Base-by-base conservation (phyloP, 148 eudicot genomes). In the Cornus suecica region DNA sequence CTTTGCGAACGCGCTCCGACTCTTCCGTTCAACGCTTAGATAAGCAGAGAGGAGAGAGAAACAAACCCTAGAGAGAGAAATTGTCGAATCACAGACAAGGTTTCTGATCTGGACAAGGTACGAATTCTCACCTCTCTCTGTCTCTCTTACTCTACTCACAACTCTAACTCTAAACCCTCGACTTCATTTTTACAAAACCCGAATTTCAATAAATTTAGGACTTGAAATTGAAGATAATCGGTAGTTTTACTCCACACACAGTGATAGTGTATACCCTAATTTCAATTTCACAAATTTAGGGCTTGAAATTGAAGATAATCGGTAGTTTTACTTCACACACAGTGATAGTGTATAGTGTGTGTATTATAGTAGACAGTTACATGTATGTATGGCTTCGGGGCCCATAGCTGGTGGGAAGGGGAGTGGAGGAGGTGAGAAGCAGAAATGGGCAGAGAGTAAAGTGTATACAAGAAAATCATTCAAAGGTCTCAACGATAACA, bases 381-480 rank as follows among this genome's bases (percentile, higher is more conserved):
- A 65, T 80, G 60, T 48, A 80, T 80, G 78, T 48, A 80, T 80
- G 78, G 78, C 78, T 78, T 78, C 78, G 62, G 81, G 73, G 79
- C 78, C 77, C 60, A 77, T 76, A 65, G 78, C 71, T 13, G 70
- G 78, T 58, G 71, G 66, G 8, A 76, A 82, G 45, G 71, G 66
- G 8, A 76, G 80, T 72, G 83, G 76, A 63, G 84, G 85, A 34
- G 80, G 66, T 45, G 86, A 86, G 69, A 81, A 86, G 73, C 74
- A 76, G 52, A 84, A 70, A 69, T 79, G 74, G 83, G 77, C 76
- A 68, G 88, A 88, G 48, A 81, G 86, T 29, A 86, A 87, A 77
- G 88, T 90, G 6, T 91, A 90, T 76, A 61, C 68, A 56, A 88
- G 91, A 66, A 88, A 90, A 65, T 84, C 93, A 14, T 87, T 88